Evolutionary conservation across 257 asterid species (phyloP), one percentile per base, ranked within the genome.

Genomic region (Linderniella brevidens): DNA sequence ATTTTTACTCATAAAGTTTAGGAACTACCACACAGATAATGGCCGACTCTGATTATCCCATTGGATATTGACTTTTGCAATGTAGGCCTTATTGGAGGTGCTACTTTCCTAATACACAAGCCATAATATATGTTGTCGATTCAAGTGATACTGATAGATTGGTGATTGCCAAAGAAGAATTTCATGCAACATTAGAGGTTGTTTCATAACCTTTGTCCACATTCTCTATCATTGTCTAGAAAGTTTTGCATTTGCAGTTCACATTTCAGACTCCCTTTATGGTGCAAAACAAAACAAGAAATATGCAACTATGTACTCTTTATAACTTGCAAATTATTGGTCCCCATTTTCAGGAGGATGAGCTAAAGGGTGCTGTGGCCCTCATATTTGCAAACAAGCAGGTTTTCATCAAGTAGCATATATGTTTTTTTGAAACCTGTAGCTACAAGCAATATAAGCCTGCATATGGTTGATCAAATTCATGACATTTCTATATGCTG

Each of bases 71-170:
- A n/a, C 44, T 14, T 18, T 29, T 29, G 17, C 43, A 49, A 46
- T 13, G 17, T 53, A 86, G 96, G 77, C 98, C 96, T 32, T 85
- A 90, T 62, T 90, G 98, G 95, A 80, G 98, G 57, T 80, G 94
- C 73, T 88, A 88, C 70, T 88, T 80, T 52, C 93, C 98, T 38
- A 88, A 88, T 63, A 88, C 95, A 55, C 98, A 84, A 71, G 98
- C 95, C 68, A 80, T 88, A 47, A 80, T 88, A 56, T 88, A 84
- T 64, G 98, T 88, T 64, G 96, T 90, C 48, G 96, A 90, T 73
- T 90, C 96, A 57, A 90, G 98, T 71, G 98, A 90, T 64, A 85
- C 95, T 8, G 98, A 90, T 61, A 68, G 98, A 74, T 69, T 88
- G 63, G 80, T 76, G 67, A 67, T 78, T 71, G 95, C 95, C 58